Conservation (phyloP, 176 grass and related monocot genomes). For the Ampelocalamus luodianensis region DNA sequence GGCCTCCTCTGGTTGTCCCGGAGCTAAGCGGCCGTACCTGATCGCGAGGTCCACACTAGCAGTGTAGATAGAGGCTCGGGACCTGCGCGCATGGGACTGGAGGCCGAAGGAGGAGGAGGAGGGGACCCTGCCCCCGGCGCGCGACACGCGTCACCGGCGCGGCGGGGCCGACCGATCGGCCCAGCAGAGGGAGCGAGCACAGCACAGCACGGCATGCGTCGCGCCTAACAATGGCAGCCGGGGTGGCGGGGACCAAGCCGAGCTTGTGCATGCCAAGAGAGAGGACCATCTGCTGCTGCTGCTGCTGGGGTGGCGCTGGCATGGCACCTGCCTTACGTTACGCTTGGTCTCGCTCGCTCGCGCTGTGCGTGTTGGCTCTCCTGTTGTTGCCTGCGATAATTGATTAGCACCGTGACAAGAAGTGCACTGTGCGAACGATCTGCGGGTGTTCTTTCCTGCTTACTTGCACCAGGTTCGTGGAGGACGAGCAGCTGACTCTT, state of each 20-base stretch:
- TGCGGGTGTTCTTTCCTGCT: background rate
- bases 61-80: background rate
- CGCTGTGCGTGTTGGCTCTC: background rate
- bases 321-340: conserved; percentile 12
- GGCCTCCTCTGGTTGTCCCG: background rate
- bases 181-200: background rate
- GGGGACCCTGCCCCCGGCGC: no score
- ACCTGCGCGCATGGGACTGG: no score
- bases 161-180: background rate
- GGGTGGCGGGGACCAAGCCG: background rate
- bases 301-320: background rate
- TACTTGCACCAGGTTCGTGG: background rate
- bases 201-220: background rate
- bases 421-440: background rate
- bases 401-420: background rate
- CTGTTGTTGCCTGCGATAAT: background rate
- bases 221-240: background rate
- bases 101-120: background rate
- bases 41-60: background rate
- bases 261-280: background rate
- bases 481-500: conserved; percentile 27
- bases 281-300: background rate
- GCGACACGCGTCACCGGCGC: no score
- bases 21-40: background rate
- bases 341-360: background rate